These are phyloP conservation scores for Dipteronia sinensis DNA, from an alignment of 345 rosid genomes.

Conservation along the genomic window DNA sequence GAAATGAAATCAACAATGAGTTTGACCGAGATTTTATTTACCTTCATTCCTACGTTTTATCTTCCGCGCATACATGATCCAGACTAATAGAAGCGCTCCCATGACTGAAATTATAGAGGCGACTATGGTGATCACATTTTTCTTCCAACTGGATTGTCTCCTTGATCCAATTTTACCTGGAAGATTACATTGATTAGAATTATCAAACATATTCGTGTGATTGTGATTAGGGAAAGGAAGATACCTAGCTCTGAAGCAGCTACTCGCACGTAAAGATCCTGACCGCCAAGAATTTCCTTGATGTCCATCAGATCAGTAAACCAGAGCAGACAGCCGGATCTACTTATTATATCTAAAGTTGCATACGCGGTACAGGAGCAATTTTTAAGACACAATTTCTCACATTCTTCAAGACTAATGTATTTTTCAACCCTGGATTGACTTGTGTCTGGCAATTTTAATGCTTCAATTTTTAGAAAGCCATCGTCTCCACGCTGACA, in stretches of 20 bases:
- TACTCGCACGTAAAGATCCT: conserved; percentile 18
- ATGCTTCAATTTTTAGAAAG: no score
- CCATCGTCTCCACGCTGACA: conserved; percentile 11
- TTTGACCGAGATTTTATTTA: not conserved
- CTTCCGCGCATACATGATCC: conserved; percentile 12
- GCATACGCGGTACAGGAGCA: conserved; percentile 39
- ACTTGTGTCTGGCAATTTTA: conserved; percentile 11
- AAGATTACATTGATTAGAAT: not conserved
- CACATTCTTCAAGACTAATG: conserved; percentile 25
- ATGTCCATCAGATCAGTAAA: conserved; percentile 29
- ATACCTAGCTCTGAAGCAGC: conserved; percentile 24
- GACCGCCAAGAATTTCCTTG: conserved; percentile 6
- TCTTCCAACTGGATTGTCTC: not conserved
- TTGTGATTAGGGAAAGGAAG: not conserved
- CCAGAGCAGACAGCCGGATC: conserved; percentile 31
- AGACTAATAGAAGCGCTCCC: conserved; percentile 5
- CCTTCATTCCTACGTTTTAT: conserved; percentile 16
- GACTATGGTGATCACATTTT: conserved; percentile 18
- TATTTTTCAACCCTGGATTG: conserved; percentile 10
- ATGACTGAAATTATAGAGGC: conserved; percentile 16
- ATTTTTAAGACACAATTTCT: conserved; percentile 23
- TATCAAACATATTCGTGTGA: not conserved
- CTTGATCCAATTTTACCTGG: not conserved
- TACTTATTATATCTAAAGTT: conserved; percentile 13
- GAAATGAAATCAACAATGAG: not conserved